Evolutionary conservation across 495 filamentous ascomycete genomes (phyloP).

Genomic region (Penicillium chermesinum): DNA sequence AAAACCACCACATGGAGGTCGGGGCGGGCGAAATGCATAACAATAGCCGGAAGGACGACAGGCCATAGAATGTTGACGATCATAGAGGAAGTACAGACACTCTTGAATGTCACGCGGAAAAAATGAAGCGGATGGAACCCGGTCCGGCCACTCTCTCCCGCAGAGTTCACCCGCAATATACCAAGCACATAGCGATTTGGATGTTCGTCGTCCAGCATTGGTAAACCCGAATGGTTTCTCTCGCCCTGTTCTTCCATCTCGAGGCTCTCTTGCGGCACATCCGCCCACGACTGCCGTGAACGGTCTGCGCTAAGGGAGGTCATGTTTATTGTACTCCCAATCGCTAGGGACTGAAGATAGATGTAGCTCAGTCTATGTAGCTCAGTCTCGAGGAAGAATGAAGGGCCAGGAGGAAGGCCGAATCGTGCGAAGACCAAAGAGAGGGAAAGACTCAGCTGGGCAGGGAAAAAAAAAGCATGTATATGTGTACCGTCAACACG

Average conservation of each 20-base stretch:
- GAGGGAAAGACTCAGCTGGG: not conserved
- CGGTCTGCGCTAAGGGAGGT: not conserved
- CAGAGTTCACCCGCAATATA: slow-evolving; percentile 48
- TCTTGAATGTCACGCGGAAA: slow-evolving; percentile 54
- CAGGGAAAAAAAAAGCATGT: slow-evolving; percentile 12
- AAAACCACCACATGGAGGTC: slow-evolving; percentile 62
- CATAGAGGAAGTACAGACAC: slow-evolving; percentile 52
- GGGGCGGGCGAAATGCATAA: slow-evolving; percentile 55
- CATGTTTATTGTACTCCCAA: not conserved
- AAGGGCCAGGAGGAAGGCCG: too few species aligned
- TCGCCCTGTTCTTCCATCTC: slow-evolving; percentile 12
- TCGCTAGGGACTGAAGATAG: not conserved
- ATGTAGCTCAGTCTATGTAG: too few species aligned
- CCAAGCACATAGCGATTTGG: slow-evolving; percentile 12
- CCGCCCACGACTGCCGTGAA: not conserved
- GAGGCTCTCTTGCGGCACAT: not conserved
- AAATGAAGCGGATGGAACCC: slow-evolving; percentile 59
- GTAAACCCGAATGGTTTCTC: slow-evolving; percentile 20
- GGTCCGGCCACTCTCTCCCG: slow-evolving; percentile 59
- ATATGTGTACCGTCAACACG: too few species aligned
- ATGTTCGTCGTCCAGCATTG: slow-evolving; percentile 23
- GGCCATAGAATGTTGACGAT: slow-evolving; percentile 70
- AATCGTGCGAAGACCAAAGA: slow-evolving; percentile 2
- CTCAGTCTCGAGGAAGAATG: not conserved
- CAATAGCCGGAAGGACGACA: slow-evolving; percentile 63